These are phyloP conservation scores for Nicotiana obtusifolia DNA, from an alignment of 257 asterid species.

Conservation along the genomic window DNA sequence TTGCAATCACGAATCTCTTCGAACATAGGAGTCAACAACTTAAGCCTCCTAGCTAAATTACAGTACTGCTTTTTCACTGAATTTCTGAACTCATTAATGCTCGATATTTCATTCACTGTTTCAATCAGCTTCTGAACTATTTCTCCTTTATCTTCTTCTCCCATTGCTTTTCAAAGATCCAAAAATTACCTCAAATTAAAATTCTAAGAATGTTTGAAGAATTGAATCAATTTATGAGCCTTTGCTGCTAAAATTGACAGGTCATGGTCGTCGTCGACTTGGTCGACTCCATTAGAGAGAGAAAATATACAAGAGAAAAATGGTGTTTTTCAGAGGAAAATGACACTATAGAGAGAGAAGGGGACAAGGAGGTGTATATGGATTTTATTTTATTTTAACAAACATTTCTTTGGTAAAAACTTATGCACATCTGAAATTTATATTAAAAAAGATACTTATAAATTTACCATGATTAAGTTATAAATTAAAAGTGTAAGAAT, in stretches of 20 bases:
- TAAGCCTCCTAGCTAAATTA: conserved; percentile 81
- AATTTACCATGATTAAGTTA: too few relatives aligned
- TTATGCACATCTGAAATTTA: too few relatives aligned
- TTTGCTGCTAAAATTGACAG: background rate
- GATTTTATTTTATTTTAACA: background rate
- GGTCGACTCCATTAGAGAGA: conserved; percentile 1
- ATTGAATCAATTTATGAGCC: too few relatives aligned
- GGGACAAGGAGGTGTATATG: background rate
- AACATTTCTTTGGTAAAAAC: too few relatives aligned
- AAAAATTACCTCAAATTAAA: background rate
- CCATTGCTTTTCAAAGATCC: conserved; percentile 37
- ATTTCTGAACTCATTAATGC: conserved; percentile 52
- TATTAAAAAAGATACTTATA: too few relatives aligned
- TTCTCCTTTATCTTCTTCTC: conserved; percentile 48
- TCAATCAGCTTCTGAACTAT: conserved; percentile 51
- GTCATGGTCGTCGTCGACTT: background rate
- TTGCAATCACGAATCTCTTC: conserved; percentile 90
- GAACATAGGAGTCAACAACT: conserved; percentile 91
- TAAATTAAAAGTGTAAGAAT: too few relatives aligned
- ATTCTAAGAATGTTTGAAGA: background rate
- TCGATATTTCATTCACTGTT: conserved; percentile 59
- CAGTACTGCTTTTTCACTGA: conserved; percentile 80
- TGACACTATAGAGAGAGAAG: background rate
- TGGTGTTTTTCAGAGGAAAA: background rate
- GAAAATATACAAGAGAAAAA: background rate